Conservation (phyloP, 2,329 filamentous ascomycete genomes). For the Ascochyta rabiei region DNA sequence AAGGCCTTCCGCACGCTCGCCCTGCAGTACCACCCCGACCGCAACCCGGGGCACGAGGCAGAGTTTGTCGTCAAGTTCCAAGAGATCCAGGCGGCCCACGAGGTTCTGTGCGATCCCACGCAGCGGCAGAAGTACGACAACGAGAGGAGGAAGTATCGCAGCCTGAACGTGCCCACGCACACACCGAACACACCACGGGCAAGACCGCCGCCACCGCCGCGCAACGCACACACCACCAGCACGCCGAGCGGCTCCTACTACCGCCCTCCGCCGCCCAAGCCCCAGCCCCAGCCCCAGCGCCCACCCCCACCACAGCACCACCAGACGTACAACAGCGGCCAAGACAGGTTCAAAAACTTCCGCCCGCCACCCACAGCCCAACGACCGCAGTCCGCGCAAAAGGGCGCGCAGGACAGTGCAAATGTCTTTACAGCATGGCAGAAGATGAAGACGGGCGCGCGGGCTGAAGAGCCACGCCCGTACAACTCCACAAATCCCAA, state of each 20-base stretch:
- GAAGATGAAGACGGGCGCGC: slow-evolving; percentile 51
- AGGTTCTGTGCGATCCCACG: slow-evolving; percentile 70
- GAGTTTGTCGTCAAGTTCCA: slow-evolving; percentile 85
- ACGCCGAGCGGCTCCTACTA: slow-evolving; percentile 44
- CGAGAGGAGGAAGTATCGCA: slow-evolving; percentile 58
- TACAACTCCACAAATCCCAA: slow-evolving; percentile 27
- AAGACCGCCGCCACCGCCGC: slow-evolving; percentile 52
- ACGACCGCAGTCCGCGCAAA: slow-evolving; percentile 36
- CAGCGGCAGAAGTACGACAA: slow-evolving; percentile 66
- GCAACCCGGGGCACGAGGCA: slow-evolving; percentile 80
- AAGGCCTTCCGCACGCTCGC: slow-evolving; percentile 87
- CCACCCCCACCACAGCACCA: slow-evolving; percentile 38
- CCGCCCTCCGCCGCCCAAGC: slow-evolving; percentile 37
- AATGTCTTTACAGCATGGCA: slow-evolving; percentile 58
- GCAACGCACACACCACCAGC: slow-evolving; percentile 51
- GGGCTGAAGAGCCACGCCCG: slow-evolving; percentile 35
- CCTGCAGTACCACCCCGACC: slow-evolving; percentile 85
- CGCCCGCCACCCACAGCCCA: slow-evolving; percentile 44
- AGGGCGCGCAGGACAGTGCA: slow-evolving; percentile 48
- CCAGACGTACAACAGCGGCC: slow-evolving; percentile 46
- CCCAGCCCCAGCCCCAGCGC: slow-evolving; percentile 28
- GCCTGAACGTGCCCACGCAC: slow-evolving; percentile 38
- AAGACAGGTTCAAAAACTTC: slow-evolving; percentile 55
- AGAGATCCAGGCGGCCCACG: slow-evolving; percentile 83
- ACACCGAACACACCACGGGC: slow-evolving; percentile 49